Evolutionary conservation across 106 monocot species (phyloP).

Genomic region (Dactylorhiza incarnata): DNA sequence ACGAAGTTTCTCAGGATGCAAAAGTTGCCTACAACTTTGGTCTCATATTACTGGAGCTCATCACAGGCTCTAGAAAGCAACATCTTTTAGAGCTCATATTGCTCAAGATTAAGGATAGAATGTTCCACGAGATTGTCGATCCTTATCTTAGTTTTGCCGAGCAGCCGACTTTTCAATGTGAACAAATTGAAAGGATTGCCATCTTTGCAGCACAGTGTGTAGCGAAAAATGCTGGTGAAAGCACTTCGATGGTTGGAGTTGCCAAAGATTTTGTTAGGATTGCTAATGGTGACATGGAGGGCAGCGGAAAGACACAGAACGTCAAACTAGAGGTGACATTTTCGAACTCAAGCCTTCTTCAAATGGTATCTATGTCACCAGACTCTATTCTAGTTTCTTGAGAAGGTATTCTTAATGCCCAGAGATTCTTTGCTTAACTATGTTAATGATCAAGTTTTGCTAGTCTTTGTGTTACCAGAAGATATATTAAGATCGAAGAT

Average conservation of each 20-base stretch:
- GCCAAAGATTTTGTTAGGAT: slow-evolving; percentile 48
- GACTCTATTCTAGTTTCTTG: slow-evolving; percentile 30
- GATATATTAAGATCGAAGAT: no score
- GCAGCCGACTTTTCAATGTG: slow-evolving; percentile 21
- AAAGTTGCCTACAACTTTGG: slow-evolving; percentile 50
- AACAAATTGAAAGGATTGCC: slow-evolving; percentile 54
- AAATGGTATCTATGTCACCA: slow-evolving; percentile 83
- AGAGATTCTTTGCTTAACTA: not conserved
- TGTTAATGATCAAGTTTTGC: no score
- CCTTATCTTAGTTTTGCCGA: slow-evolving; percentile 36
- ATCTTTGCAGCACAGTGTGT: slow-evolving; percentile 46
- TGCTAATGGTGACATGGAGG: slow-evolving; percentile 17
- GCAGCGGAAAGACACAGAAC: slow-evolving; percentile 18
- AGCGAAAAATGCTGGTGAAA: slow-evolving; percentile 15
- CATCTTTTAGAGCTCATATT: slow-evolving; percentile 21
- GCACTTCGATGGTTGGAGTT: slow-evolving; percentile 30
- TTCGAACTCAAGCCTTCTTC: slow-evolving; percentile 84
- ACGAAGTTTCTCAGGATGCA: slow-evolving; percentile 18
- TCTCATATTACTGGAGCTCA: slow-evolving; percentile 52
- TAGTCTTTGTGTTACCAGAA: no score
- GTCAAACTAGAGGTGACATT: slow-evolving; percentile 53
- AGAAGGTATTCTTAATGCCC: not conserved
- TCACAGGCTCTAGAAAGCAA: slow-evolving; percentile 34
- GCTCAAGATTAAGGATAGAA: slow-evolving; percentile 40
- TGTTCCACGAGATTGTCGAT: slow-evolving; percentile 64